A percentile compares a stretch with the other conserved stretches of the same genome.
phyloP scores from a whole-genome alignment of 2,329 filamentous ascomycete genomes.

The Colletotrichum graminicola region DNA sequence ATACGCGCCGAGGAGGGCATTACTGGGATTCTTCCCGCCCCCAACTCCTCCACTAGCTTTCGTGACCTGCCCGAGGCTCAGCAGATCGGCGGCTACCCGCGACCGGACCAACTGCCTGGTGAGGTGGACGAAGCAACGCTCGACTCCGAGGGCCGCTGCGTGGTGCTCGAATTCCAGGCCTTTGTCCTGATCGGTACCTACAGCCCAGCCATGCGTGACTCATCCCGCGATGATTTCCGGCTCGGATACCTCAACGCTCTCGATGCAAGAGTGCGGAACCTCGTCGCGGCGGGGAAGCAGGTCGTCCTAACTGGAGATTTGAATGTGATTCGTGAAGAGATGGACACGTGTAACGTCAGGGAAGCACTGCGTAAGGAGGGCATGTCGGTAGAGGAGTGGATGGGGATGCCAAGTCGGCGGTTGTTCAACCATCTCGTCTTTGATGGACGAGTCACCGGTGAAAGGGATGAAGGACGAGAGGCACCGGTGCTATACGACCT shows the following conservation, averaged over 20 bases:
- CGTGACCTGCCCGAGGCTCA: conserved; percentile 79
- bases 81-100: conserved; percentile 91
- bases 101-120: conserved; percentile 72
- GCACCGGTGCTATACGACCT: conserved; percentile 84
- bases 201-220: conserved; percentile 89
- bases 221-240: conserved; percentile 85
- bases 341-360: conserved; percentile 81
- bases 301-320: conserved; percentile 90
- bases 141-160: conserved; percentile 91
- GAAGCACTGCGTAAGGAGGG: conserved; percentile 80
- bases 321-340: conserved; percentile 78
- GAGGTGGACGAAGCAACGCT: conserved; percentile 77
- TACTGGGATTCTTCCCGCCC: conserved; percentile 81
- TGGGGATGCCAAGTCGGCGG: conserved; percentile 77
- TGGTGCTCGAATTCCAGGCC: conserved; percentile 92
- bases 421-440: conserved; percentile 89
- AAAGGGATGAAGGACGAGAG: conserved; percentile 77
- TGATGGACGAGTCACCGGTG: conserved; percentile 75
- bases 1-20: conserved; percentile 96
- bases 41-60: conserved; percentile 78
- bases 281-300: conserved; percentile 82
- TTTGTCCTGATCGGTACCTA: conserved; percentile 96
- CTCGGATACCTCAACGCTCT: conserved; percentile 83
- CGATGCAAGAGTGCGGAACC: conserved; percentile 86
- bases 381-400: conserved; percentile 77